Base-by-base conservation (phyloP, 768 basidiomycete genomes). In the Tulasnella sp. region DNA sequence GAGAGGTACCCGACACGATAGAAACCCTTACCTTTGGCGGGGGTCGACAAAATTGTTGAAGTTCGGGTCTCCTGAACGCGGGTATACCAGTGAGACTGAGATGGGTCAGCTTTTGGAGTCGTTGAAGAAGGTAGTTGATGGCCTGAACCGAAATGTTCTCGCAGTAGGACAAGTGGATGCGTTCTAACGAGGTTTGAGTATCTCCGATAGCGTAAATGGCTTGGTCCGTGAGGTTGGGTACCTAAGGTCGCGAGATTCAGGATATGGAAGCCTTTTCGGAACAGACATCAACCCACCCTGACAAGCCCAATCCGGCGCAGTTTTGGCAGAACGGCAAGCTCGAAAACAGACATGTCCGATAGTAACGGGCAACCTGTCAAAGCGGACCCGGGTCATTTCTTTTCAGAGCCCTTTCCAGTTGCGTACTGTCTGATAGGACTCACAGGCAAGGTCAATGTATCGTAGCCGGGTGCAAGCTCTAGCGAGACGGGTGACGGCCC, bases 161-260 rank as follows among this genome's bases (percentile, higher is more conserved):
- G 86, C 98, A 99, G 85, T 99, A 98, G 2, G 96, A 98, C 75
- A 99, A 88, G 86, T 99, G 98, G 31, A 99, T 96, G 58, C 98
- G 93, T 85, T 99, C 98, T 34, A 99, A 89, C 12, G 95, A 93
- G 41, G 91, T 91, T 83, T 95, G 92, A 22, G 96, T 91, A 81
- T 96, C 94, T 12, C 92, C 95, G 14, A 99, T 90, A 1, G 96
- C 90, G 84, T 94, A 94, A 44, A 99, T 92, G 2, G 96, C 96
- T 83, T 97, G 92, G 84, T 99, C 98, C 16, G 98, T 99, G 79
- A 99, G 88, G 83, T 96, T 95, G 85, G 88, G 91, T 75, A 98
- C 79, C 79, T 80, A 48, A 9, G 31, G 22, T n/a, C n/a, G 12
- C 37, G 31, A 40, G 7, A 44, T 40, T 46, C 37, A 73, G 11